Conservation (phyloP, 305 asterid species). For the Fraxinus greggii region DNA sequence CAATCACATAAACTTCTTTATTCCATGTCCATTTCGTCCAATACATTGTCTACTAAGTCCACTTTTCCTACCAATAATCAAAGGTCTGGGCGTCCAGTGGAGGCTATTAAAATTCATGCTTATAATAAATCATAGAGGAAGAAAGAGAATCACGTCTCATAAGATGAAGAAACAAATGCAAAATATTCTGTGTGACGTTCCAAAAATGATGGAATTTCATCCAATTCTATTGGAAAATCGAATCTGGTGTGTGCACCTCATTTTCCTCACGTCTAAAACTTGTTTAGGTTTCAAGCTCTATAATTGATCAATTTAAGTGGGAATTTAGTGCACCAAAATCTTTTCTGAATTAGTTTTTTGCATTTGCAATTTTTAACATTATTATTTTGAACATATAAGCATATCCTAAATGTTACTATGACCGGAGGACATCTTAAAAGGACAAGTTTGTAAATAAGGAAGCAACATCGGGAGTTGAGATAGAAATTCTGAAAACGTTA, state of each 20-base stretch:
- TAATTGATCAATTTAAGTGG: neutral
- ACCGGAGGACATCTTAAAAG: neutral
- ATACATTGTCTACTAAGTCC: neutral
- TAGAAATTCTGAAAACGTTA: neutral
- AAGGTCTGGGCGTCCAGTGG: neutral
- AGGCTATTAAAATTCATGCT: neutral
- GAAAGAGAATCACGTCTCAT: neutral
- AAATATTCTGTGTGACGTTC: neutral
- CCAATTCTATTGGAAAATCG: neutral
- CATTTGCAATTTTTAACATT: neutral
- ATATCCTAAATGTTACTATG: neutral
- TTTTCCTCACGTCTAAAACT: neutral
- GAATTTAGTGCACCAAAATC: neutral
- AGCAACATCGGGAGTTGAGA: neutral
- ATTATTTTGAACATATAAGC: neutral
- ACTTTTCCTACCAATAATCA: neutral
- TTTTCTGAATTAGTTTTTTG: neutral
- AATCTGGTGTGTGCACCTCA: neutral
- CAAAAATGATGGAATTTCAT: neutral
- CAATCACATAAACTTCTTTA: neutral
- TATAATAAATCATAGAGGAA: neutral
- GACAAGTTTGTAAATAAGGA: neutral
- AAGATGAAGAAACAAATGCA: neutral
- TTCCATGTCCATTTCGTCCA: neutral
- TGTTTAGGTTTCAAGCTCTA: neutral